Evolutionary conservation across 179 eudicot species (phyloP).

Genomic region (Patellifolia procumbens): DNA sequence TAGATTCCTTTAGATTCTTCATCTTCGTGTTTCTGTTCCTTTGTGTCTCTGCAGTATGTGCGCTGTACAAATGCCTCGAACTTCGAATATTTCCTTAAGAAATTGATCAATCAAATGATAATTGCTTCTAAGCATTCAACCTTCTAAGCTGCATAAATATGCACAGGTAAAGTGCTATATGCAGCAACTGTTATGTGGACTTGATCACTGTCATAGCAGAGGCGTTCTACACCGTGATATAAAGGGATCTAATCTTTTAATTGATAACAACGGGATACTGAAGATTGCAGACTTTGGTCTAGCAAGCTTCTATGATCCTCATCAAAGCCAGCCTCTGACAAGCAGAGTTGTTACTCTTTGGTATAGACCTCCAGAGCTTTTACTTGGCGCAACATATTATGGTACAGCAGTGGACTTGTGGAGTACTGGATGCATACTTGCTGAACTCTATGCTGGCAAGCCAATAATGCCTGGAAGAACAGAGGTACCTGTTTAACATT

Average conservation of each 20-base stretch:
- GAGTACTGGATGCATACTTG: slow-evolving; percentile 74
- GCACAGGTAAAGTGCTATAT: slow-evolving; percentile 79
- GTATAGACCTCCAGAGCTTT: slow-evolving; percentile 76
- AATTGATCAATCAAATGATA: background rate
- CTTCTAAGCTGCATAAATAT: slow-evolving; percentile 14
- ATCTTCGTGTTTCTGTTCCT: background rate
- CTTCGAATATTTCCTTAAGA: background rate
- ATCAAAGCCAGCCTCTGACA: slow-evolving; percentile 52
- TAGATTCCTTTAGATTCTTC: background rate
- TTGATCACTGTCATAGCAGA: slow-evolving; percentile 77
- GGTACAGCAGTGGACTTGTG: slow-evolving; percentile 66
- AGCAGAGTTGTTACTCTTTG: slow-evolving; percentile 73
- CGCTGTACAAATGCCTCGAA: background rate
- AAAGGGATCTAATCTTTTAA: slow-evolving; percentile 78
- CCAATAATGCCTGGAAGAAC: slow-evolving; percentile 76
- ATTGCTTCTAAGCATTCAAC: background rate
- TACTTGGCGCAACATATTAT: slow-evolving; percentile 71
- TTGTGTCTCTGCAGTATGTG: background rate
- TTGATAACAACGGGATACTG: slow-evolving; percentile 67
- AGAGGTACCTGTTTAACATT: slow-evolving; percentile 41
- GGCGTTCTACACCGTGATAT: slow-evolving; percentile 74
- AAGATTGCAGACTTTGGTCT: slow-evolving; percentile 84
- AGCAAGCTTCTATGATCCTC: slow-evolving; percentile 56
- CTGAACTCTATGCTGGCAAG: slow-evolving; percentile 65
- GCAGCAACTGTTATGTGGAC: slow-evolving; percentile 75